Base-by-base conservation (phyloP, 2,329 filamentous ascomycete species). In the Pseudocercospora eumusae region DNA sequence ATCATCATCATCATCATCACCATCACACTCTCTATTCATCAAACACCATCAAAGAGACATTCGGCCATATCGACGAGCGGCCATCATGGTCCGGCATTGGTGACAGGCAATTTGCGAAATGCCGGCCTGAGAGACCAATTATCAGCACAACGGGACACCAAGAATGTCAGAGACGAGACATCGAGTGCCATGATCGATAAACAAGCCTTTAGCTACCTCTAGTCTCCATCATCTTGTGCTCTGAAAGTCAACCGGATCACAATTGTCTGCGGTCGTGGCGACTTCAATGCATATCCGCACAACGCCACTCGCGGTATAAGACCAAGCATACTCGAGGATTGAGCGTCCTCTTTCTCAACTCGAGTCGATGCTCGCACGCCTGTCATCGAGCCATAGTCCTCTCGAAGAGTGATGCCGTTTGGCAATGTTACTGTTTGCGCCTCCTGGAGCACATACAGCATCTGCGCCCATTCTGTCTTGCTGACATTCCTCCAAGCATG, bases 401-500 rank as follows among this genome's bases (percentile, higher is more conserved):
- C 57, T 27, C 57, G 49, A 5, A 59, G 47, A 5, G 50, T 50
- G 18, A 13, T 40, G 20, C 47, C 49, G 21, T 59, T 23, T 4
- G 45, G n/a, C 28, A 59, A 21, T 27, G 50, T 54, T n/a, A 59
- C 47, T 21, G 47, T 47, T 23, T 54, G 20, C n/a, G 57, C 57
- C 31, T 59, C 57, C n/a, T 59, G 47, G 25, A 59, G 40, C 20
- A 49, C 59, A 47, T 57, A 59, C 50, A 60, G 33, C 63, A 70
- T 68, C 33, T 68, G 28, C 33, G 61, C 60, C 66, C 62, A 65
- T 57, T 68, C 57, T 1, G 45, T 64, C 23, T 44, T 49, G 57
- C 62, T 67, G 52, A 47, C 55, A 31, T 71, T 71, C 53, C 64
- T 65, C 68, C 68, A 71, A 8, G 59, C 63, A 59, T 70, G 68